Evolutionary conservation across 306 rosid species (phyloP), one percentile per base, ranked within the genome.

Genomic region (Vachellia pachyceras): DNA sequence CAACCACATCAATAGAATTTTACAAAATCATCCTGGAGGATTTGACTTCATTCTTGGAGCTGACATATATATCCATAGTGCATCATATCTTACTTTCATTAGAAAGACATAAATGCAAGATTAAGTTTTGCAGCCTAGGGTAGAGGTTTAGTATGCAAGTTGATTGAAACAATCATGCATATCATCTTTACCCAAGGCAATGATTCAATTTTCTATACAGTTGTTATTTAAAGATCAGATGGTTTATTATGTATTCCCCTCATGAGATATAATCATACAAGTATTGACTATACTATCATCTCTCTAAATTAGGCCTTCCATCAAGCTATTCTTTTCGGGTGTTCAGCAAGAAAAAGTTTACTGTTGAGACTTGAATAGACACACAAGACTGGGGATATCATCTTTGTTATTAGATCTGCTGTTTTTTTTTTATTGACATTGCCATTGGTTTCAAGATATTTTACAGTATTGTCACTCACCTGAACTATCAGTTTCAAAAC

Each of bases 1-100:
- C 47, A 90, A 79, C 80, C 97, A 92, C 76, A 83, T 92, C 61
- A 77, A 81, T 76, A 84, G 79, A 77, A 88, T 95, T 77, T 87
- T 92, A 75, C 85, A 85, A 60, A 84, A 85, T 10, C 73, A 90
- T 89, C 84, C 97, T 1, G 84, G 88, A 49, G 94, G 98, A 55
- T 90, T 95, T 36, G 94, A 92, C 79, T 80, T 91, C 67, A 84
- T 95, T 83, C 98, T 95, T 65, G 98, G 98, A 85, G 98, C 97
- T 75, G 97, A 95, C 80, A 95, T 95, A 0, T 95, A 95, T 95
- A 92, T 95, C 98, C 97, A 45, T 36, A 77, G 25, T 79, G 23
- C 40, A 23, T 65, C 67, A 52, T 35, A 33, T 82, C 52, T 76
- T 60, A 37, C 41, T 52, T 81, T 42, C 77, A 47, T 85, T 60